Percentiles rank a stretch among this genome's conserved stretches.
Conservation (phyloP, 208 protist genomes). For the Crithidia brevicula region DNA sequence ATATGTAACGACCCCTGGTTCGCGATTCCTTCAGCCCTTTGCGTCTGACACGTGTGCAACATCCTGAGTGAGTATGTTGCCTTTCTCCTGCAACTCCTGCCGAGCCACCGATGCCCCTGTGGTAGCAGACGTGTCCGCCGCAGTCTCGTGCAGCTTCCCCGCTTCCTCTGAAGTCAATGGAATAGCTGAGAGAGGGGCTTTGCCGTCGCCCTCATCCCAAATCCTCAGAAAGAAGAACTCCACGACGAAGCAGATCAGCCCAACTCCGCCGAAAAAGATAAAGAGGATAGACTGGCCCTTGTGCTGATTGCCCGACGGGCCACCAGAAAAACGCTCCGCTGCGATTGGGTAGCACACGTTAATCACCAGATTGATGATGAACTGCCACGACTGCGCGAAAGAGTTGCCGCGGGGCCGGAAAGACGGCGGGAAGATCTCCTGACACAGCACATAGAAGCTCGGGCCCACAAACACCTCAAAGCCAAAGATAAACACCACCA, state of each 20-base stretch:
- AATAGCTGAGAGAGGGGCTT: too few species aligned
- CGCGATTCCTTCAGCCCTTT: not conserved
- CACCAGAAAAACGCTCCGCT: slow-evolving; percentile 14
- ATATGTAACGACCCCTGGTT: too few species aligned
- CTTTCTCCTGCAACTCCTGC: not conserved
- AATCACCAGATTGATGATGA: slow-evolving; percentile 67
- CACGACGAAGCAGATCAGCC: slow-evolving; percentile 15
- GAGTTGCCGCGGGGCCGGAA: slow-evolving; percentile 54
- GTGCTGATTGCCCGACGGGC: slow-evolving; percentile 13
- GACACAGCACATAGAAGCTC: slow-evolving; percentile 57
- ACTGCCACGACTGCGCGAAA: slow-evolving; percentile 50
- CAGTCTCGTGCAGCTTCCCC: not conserved
- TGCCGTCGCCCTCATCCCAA: slow-evolving; percentile 11
- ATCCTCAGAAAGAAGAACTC: slow-evolving; percentile 26
- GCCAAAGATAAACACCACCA: slow-evolving; percentile 49
- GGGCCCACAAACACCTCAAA: slow-evolving; percentile 60
- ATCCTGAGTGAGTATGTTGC: not conserved
- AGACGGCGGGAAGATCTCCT: slow-evolving; percentile 57
- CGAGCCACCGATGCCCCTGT: not conserved
- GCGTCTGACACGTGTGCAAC: too few species aligned
- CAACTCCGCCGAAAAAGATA: slow-evolving; percentile 21
- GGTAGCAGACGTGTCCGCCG: not conserved
- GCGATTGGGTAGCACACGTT: slow-evolving; percentile 34
- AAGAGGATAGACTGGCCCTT: slow-evolving; percentile 28
- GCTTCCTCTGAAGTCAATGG: too few species aligned